Evolutionary conservation across 108 stramenopile species (phyloP).

Genomic region (Parietichytrium sp.): DNA sequence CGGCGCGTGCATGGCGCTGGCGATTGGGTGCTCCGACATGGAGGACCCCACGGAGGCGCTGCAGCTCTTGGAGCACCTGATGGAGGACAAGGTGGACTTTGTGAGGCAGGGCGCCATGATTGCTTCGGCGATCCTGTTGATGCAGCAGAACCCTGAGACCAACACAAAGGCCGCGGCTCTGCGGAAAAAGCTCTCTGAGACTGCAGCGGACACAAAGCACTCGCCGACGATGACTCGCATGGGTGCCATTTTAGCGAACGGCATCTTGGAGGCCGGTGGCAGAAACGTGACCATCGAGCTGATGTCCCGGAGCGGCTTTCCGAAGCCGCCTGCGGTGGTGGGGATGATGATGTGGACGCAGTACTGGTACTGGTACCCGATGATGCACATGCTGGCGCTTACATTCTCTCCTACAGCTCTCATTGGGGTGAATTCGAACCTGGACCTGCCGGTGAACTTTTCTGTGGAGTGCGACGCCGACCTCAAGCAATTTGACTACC

Average conservation of each 20-base stretch:
- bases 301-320: constrained; percentile 86
- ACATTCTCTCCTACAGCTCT: constrained; percentile 88
- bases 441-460: constrained; percentile 89
- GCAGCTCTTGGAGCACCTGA: constrained; percentile 95
- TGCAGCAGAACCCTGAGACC: constrained; percentile 81
- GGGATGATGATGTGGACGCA: constrained; percentile 93
- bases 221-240: constrained; percentile 82
- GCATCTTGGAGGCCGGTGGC: constrained; percentile 95
- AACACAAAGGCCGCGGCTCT: constrained; percentile 62
- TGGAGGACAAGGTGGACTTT: constrained; percentile 94
- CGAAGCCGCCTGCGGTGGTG: constrained; percentile 86
- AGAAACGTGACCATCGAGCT: constrained; percentile 84
- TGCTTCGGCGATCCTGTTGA: constrained; percentile 93
- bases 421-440: constrained; percentile 91
- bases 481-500: constrained; percentile 90
- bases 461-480: constrained; percentile 82
- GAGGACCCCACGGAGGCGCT: constrained; percentile 81
- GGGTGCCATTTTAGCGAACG: constrained; percentile 95
- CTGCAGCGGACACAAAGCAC: constrained; percentile 79
- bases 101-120: constrained; percentile 96
- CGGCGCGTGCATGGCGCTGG: constrained; percentile 97
- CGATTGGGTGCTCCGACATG: constrained; percentile 94
- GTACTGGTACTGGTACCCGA: constrained; percentile 99
- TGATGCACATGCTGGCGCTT: constrained; percentile 93
- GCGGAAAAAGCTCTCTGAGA: constrained; percentile 63